These are phyloP conservation scores for Dictyostelium capitatum DNA, from an alignment of 78 protist genomes.

Conservation along the genomic window DNA sequence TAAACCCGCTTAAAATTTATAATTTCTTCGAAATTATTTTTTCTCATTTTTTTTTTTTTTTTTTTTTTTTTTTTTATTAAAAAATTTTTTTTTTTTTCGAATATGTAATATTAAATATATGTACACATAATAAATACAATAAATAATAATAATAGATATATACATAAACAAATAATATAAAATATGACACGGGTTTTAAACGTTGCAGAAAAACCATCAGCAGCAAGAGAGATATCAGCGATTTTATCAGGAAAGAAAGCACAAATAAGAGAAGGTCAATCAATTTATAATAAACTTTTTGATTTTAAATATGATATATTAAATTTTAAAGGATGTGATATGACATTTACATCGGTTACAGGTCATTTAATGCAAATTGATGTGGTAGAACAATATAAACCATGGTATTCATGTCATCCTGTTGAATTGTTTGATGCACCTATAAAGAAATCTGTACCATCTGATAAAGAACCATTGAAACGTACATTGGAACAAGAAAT, in stretches of 20 bases:
- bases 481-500: constrained; percentile 59
- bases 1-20: background rate
- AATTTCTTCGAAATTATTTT: background rate
- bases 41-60: background rate
- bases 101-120: background rate
- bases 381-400: constrained; percentile 67
- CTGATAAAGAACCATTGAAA: background rate
- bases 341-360: constrained; percentile 94
- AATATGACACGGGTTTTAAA: constrained; percentile 67
- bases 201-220: constrained; percentile 99
- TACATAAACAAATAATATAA: background rate
- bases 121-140: too few relatives aligned
- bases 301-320: constrained; percentile 60
- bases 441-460: constrained; percentile 39
- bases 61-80: background rate
- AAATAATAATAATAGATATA: background rate
- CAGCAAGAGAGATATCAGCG: constrained; percentile 93
- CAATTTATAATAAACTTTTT: constrained; percentile 75
- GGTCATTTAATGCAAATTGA: constrained; percentile 95
- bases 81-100: background rate
- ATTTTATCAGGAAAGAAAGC: constrained; percentile 84
- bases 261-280: constrained; percentile 72
- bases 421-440: constrained; percentile 90
- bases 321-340: constrained; percentile 24
- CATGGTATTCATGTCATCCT: constrained; percentile 86